These are phyloP conservation scores for Trypanosoma vivax DNA, from an alignment of 208 protist species.

Conservation along the genomic window DNA sequence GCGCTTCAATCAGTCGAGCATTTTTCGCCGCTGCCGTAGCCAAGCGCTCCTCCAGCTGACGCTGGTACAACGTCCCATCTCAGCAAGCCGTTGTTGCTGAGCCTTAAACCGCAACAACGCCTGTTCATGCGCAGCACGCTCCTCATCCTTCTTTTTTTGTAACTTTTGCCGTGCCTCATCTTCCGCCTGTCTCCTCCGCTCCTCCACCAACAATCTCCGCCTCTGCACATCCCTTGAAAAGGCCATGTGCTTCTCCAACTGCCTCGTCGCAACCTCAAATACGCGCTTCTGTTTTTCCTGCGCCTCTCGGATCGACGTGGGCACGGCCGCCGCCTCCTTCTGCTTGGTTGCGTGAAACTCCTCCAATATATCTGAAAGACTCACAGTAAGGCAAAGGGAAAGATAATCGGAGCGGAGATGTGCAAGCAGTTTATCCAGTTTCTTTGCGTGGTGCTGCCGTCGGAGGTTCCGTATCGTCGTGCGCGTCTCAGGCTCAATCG, in stretches of 20 bases:
- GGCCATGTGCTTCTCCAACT: constrained; percentile 43
- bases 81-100: constrained; percentile 33
- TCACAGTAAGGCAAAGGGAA: constrained; percentile 32
- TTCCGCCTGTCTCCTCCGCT: constrained; percentile 39
- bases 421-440: constrained; percentile 21
- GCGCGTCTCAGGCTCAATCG: constrained; percentile 24
- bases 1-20: constrained; percentile 38
- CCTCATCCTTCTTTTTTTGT: constrained; percentile 30
- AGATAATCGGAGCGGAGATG: constrained; percentile 46
- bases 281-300: constrained; percentile 45
- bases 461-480: constrained; percentile 38
- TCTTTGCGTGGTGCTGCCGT: constrained; percentile 17
- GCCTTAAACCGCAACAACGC: constrained; percentile 44
- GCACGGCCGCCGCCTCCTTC: constrained; percentile 10
- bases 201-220: constrained; percentile 31
- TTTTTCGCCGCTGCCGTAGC: constrained; percentile 43
- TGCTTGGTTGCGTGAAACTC: constrained; percentile 19
- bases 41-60: constrained; percentile 40
- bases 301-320: constrained; percentile 39
- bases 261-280: constrained; percentile 43
- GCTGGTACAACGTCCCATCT: constrained; percentile 37
- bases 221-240: constrained; percentile 37
- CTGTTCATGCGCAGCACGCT: constrained; percentile 21
- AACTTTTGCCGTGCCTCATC: constrained; percentile 29
- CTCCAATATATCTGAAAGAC: constrained; percentile 38